Evolutionary conservation across 495 filamentous ascomycete species (phyloP), one percentile per base, ranked within the genome.

Genomic region (Tuber borchii): DNA sequence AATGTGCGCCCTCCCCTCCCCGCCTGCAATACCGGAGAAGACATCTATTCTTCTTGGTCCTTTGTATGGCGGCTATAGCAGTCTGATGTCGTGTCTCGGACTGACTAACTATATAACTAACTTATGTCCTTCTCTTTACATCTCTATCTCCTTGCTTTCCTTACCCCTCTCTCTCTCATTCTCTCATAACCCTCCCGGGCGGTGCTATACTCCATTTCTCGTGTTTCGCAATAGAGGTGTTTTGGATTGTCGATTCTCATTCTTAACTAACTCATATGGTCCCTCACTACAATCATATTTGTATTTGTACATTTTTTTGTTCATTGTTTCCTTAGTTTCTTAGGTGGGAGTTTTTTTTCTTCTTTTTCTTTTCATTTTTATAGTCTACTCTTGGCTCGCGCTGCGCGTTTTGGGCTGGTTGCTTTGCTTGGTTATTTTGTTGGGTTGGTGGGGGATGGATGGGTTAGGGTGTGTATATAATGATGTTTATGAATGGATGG

Each of bases 291-390:
- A 75, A 75, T 71, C 70, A n/a, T 70, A 26, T 56, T 69, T 78
- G 72, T 61, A 72, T 34, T 43, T 42, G 61, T 69, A 78, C 26
- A 73, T 37, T 46, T 43, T 43, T 39, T 12, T 12, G n/a, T 37
- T 75, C 75, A 75, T 77, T 43, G 69, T 79, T 61, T 79, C 40
- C 74, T 72, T 26, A 26, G 51, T 48, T 71, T 74, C 26, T 69
- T 61, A 46, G 61, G 69, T 73, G 51, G 61, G 20, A 51, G 51
- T 65, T 71, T 72, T 37, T 37, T 37, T 2, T n/a, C n/a, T n/a
- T n/a, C n/a, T n/a, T n/a, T n/a, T n/a, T n/a, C n/a, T n/a, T 73
- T 43, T 71, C 73, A 40, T 42, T 75, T 40, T 61, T 75, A 26
- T 69, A 7, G 69, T 77, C 20, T 37, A 70, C 56, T 48, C 72